Conservation (phyloP, 2,329 filamentous ascomycete genomes). For the Calonectria leucothoes region DNA sequence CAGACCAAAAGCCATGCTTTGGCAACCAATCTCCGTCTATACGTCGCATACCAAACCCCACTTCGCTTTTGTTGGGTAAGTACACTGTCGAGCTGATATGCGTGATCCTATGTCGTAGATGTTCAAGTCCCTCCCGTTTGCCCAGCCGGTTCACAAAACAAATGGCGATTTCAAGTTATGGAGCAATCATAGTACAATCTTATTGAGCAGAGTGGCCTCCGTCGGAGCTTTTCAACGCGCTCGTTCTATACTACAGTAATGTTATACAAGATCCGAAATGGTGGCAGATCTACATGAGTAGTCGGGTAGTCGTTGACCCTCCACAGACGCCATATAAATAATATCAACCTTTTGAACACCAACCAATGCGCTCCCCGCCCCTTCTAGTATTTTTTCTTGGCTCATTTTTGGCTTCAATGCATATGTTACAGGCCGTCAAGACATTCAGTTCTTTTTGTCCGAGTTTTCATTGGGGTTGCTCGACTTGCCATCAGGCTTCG, state of each 20-base stretch:
- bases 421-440: slow-evolving; percentile 36
- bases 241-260: slow-evolving; percentile 46
- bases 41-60: slow-evolving; percentile 20
- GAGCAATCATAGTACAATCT: slow-evolving; percentile 31
- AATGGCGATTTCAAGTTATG: background rate
- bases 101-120: slow-evolving; percentile 19
- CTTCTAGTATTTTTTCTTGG: slow-evolving; percentile 41
- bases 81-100: slow-evolving; percentile 17
- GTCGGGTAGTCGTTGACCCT: slow-evolving; percentile 35
- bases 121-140: background rate
- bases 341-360: slow-evolving; percentile 53
- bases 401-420: slow-evolving; percentile 27
- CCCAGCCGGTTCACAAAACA: background rate
- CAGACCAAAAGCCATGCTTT: slow-evolving; percentile 35
- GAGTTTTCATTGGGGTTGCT: slow-evolving; percentile 44
- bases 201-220: slow-evolving; percentile 52
- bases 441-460: slow-evolving; percentile 46
- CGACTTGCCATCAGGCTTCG: slow-evolving; percentile 34
- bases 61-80: slow-evolving; percentile 30
- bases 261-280: slow-evolving; percentile 46
- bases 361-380: slow-evolving; percentile 47
- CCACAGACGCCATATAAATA: slow-evolving; percentile 46
- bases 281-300: slow-evolving; percentile 42
- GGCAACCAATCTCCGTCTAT: slow-evolving; percentile 14
- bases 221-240: slow-evolving; percentile 40